Evolutionary conservation across 805 yeast species (phyloP), one percentile per base, ranked within the genome.

Genomic region (Candida michaelii): DNA sequence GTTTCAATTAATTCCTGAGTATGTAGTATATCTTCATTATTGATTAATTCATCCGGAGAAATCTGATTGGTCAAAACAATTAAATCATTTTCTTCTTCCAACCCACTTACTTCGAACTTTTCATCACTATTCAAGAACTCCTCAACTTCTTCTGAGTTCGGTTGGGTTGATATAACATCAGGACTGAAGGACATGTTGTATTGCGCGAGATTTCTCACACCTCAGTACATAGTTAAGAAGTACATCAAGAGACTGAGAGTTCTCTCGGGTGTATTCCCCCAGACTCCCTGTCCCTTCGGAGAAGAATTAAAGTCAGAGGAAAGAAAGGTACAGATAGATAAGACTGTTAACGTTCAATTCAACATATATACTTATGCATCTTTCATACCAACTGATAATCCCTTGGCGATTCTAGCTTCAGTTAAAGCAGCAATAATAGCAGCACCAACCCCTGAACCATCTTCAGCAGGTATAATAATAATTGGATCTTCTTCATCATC

Each of bases 361-460:
- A 29, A 16, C 10, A 7, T 10, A 30, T 16, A 5, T 12, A 31
- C 25, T 18, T 27, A 42, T 12, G 39, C 39, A 30, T 40, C 43
- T 32, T 31, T 30, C 30, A 44, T 21, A 18, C 91, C 91, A 47
- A 85, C 83, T 48, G 88, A 80, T 57, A 76, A 65, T 36, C 91
- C 91, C 47, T 77, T 73, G 51, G 71, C 74, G 58, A 83, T 73
- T 73, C 99, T 83, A 64, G 80, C 75, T 65, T 85, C 80, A 44
- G 98, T 85, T 66, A 91, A 78, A 33, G 98, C 97, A 42, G 99
- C 98, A 69, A 93, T 91, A 56, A 91, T 79, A 40, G 98, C 99
- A 43, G 99, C 99, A 62, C 99, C 99, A 37, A 88, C 97, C 73
- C 98, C 98, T 29, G 93, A 85, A 56, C 99, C 99, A 71, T 93